A percentile compares a stretch with the other conserved stretches of the same genome.
Conservation (phyloP, 1,284 basidiomycete species). For the Golubevia sp. region DNA sequence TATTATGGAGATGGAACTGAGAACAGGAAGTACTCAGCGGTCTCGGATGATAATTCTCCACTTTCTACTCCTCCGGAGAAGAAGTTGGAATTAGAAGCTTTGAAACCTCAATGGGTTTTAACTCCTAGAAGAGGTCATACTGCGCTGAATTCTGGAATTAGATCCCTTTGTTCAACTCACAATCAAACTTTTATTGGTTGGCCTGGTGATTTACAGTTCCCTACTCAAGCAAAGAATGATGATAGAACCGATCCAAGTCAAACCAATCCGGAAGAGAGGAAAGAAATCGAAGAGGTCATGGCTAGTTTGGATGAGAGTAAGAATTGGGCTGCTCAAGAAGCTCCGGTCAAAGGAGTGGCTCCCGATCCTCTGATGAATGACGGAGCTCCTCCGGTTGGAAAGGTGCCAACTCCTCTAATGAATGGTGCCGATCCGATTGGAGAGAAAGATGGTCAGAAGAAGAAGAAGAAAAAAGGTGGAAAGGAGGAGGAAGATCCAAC, state of each 20-base stretch:
- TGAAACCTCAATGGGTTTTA: conserved; percentile 72
- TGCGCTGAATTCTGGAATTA: conserved; percentile 92
- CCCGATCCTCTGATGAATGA: conserved; percentile 17
- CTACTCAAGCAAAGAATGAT: conserved; percentile 30
- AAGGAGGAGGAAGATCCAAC: conserved; percentile 54
- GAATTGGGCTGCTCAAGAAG: conserved; percentile 39
- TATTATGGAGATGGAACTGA: not conserved
- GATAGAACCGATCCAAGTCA: conserved; percentile 42
- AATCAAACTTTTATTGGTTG: conserved; percentile 91
- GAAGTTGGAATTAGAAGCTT: conserved; percentile 6
- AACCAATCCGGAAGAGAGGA: conserved; percentile 37
- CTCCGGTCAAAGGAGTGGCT: conserved; percentile 30
- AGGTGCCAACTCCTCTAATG: conserved; percentile 40
- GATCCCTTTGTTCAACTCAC: conserved; percentile 78
- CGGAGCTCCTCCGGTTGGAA: conserved; percentile 15
- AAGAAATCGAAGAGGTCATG: conserved; percentile 49
- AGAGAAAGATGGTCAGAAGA: conserved; percentile 65
- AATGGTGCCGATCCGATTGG: conserved; percentile 57
- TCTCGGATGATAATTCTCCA: not conserved
- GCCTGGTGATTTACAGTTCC: conserved; percentile 79
- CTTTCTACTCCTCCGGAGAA: not conserved
- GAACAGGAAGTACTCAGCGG: not conserved
- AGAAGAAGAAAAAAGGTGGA: conserved; percentile 67
- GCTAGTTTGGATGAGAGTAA: conserved; percentile 45
- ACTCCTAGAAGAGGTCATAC: conserved; percentile 84